A percentile compares a stretch with the other conserved stretches of the same genome.
Evolutionary conservation across 352 stramenopile genomes (phyloP).

Genomic region (Phytophthora capsici): DNA sequence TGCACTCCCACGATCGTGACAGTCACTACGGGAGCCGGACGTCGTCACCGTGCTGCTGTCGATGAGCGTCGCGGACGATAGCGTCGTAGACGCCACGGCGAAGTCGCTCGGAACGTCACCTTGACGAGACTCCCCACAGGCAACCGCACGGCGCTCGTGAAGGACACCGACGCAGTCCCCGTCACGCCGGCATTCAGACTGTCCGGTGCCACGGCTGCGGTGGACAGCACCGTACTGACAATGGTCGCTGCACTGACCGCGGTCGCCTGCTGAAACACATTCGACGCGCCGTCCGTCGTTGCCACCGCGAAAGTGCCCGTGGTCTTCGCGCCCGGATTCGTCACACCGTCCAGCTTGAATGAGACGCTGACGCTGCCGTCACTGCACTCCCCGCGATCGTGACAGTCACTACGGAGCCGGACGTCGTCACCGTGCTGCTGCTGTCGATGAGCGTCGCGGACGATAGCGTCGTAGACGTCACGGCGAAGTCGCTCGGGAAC

Average conservation of each 20-base stretch:
- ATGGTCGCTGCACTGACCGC: no score
- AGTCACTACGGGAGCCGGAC: constrained; percentile 25
- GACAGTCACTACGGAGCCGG: neutral
- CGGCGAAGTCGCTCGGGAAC: constrained; percentile 46
- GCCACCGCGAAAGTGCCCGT: no score
- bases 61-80: constrained; percentile 34
- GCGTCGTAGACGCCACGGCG: constrained; percentile 24
- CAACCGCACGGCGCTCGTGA: constrained; percentile 46
- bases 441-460: constrained; percentile 35
- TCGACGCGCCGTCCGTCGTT: no score
- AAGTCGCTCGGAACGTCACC: constrained; percentile 49
- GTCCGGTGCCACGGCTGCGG: constrained; percentile 27
- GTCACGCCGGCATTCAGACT: constrained; percentile 37
- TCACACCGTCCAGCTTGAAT: no score
- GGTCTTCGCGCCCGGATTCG: no score
- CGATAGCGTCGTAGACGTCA: constrained; percentile 30
- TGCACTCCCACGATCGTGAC: constrained; percentile 36
- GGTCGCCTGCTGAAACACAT: no score
- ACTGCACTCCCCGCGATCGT: no score
- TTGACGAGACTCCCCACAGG: constrained; percentile 41
- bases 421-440: constrained; percentile 30
- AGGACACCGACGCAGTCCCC: constrained; percentile 35
- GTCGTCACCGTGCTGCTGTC: constrained; percentile 30
- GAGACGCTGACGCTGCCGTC: no score
- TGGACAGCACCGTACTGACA: constrained; percentile 12